Evolutionary conservation across 176 grass and related monocot species (phyloP), one percentile per base, ranked within the genome.

Genomic region (Dactylis glomerata): DNA sequence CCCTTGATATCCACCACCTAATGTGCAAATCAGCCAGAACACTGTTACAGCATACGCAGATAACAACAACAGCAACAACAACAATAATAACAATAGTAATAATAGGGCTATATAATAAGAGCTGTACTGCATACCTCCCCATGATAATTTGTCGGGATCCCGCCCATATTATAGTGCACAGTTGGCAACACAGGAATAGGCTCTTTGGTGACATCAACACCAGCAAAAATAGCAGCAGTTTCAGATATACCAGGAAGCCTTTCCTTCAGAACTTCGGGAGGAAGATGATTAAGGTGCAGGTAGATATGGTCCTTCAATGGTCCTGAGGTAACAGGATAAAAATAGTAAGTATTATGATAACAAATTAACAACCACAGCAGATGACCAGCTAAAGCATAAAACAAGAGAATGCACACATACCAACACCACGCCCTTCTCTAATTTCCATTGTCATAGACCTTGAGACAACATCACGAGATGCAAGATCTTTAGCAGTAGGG

Each of bases 121-220:
- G 14, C 24, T 11, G 26, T 51, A 23, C 42, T 87, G 79, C 84
- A 32, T 75, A 97, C 95, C 95, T 97, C 88, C 28, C 95, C 95
- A 73, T 95, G 87, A 78, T 95, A 94, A 86, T 98, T 98, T 86
- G 95, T 98, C 57, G 95, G 95, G 86, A 98, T 93, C 31, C 95
- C 95, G 63, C 95, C 95, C 95, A 98, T 98, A 84, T 98, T 98
- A 78, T 98, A 98, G 70, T 98, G 95, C 69, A 95, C 95, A 58
- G 95, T 98, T 32, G 95, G 95, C 67, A 98, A 89, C 89, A 98
- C 95, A 47, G 95, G 95, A 82, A 98, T 98, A 54, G 95, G 95
- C 80, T 98, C 95, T 64, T 98, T 98, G 37, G 95, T 98, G 76
- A 98, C 95, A 17, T 98, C 95, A 74, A 98, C 95, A 68, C 95